A percentile compares a stretch with the other conserved stretches of the same genome.
These are phyloP conservation scores for Pezicula radicicola DNA, from an alignment of 2,329 filamentous ascomycete genomes.

Conservation along the genomic window DNA sequence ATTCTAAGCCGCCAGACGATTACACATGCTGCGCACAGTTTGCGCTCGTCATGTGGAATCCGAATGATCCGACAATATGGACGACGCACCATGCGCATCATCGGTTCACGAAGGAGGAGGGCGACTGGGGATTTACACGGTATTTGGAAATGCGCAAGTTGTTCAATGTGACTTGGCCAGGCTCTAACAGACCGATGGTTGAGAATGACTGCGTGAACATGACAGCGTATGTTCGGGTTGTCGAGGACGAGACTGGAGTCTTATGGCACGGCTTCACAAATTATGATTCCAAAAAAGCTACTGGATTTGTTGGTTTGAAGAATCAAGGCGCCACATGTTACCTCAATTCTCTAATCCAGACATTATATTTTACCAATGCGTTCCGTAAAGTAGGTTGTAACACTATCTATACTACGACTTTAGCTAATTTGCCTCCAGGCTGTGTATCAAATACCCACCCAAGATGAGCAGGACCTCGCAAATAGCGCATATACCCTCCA, in stretches of 20 bases:
- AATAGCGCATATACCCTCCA: slow-evolving; percentile 95
- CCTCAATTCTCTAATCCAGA: slow-evolving; percentile 80
- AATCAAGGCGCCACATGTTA: slow-evolving; percentile 96
- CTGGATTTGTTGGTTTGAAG: slow-evolving; percentile 91
- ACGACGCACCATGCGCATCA: slow-evolving; percentile 83
- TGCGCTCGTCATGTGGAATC: slow-evolving; percentile 89
- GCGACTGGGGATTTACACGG: slow-evolving; percentile 98
- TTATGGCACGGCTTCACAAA: slow-evolving; percentile 89
- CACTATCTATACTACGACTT: background rate
- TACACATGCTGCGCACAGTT: slow-evolving; percentile 99
- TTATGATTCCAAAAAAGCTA: slow-evolving; percentile 99
- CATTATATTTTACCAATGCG: slow-evolving; percentile 82
- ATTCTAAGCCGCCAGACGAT: slow-evolving; percentile 74
- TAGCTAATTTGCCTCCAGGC: slow-evolving; percentile 50
- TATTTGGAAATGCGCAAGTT: slow-evolving; percentile 87
- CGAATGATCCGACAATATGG: slow-evolving; percentile 84
- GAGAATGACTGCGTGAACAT: slow-evolving; percentile 77
- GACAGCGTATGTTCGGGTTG: slow-evolving; percentile 77
- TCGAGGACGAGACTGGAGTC: slow-evolving; percentile 85
- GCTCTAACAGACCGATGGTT: slow-evolving; percentile 64
- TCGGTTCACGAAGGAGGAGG: slow-evolving; percentile 92
- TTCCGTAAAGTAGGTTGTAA: slow-evolving; percentile 73
- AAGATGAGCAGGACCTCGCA: slow-evolving; percentile 72
- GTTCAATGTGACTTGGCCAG: slow-evolving; percentile 76
- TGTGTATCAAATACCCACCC: slow-evolving; percentile 94